A percentile compares a stretch with the other conserved stretches of the same genome.
Conservation (phyloP, 805 yeast genomes). For the Wickerhamiella brachini region DNA sequence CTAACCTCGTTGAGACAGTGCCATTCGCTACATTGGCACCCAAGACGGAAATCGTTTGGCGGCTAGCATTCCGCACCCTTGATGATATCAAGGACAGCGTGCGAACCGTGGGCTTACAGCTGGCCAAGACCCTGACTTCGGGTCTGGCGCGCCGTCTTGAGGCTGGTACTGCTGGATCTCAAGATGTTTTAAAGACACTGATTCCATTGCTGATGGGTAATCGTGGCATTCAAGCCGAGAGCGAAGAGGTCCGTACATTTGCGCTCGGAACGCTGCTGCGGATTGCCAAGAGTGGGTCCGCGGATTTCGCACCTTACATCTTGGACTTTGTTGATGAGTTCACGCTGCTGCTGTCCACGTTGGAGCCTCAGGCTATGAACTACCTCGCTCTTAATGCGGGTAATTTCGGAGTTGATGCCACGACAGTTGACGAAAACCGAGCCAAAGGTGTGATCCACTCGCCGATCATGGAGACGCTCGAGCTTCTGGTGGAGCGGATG, state of each 20-base stretch:
- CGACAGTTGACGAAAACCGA: constrained; percentile 66
- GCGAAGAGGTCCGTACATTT: constrained; percentile 68
- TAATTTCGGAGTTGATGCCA: constrained; percentile 60
- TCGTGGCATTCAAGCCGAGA: constrained; percentile 70
- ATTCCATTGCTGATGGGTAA: constrained; percentile 70
- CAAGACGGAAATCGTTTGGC: constrained; percentile 40
- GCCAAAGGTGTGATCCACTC: constrained; percentile 60
- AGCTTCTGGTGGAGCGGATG: constrained; percentile 45
- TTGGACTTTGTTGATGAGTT: constrained; percentile 58
- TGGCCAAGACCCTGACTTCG: constrained; percentile 38
- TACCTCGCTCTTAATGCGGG: constrained; percentile 79
- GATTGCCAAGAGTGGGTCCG: constrained; percentile 50
- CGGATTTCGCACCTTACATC: constrained; percentile 45
- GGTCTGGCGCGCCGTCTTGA: constrained; percentile 24
- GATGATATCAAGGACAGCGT: constrained; percentile 95
- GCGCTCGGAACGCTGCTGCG: constrained; percentile 66
- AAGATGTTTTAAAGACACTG: constrained; percentile 37
- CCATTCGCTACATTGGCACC: constrained; percentile 6
- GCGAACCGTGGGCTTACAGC: constrained; percentile 57
- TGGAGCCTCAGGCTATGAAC: constrained; percentile 85
- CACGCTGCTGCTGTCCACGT: constrained; percentile 58
- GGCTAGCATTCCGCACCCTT: constrained; percentile 72
- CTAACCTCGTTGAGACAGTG: constrained; percentile 45
- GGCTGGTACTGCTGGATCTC: constrained; percentile 25
- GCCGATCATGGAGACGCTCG: constrained; percentile 82